Base-by-base conservation (phyloP, 768 basidiomycete species). In the Amylocystis lapponica region DNA sequence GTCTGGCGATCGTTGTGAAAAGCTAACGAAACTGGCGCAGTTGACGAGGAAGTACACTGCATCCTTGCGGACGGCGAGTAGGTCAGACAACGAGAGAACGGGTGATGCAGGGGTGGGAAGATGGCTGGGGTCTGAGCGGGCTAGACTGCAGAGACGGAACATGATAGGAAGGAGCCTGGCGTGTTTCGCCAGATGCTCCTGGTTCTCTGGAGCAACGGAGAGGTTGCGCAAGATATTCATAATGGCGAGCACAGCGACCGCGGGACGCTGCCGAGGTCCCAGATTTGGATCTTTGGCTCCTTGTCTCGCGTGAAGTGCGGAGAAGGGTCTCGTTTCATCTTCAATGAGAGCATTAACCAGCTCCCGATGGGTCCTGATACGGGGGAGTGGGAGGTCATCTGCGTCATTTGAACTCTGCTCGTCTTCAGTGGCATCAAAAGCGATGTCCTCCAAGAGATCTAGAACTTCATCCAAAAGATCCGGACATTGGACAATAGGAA, bases 221-320 rank as follows among this genome's bases (percentile, higher is more conserved):
- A 96, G 71, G 66, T 95, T 96, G 35, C 91, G 86, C 41, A 97
- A 69, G 55, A 97, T 79, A 60, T 87, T 92, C 34, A 82, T 62
- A 40, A 86, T 70, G 14, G 79, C 67, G 22, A 89, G 72, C 36
- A 93, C 69, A 41, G 83, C 66, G 49, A 85, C 82, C 14, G 75
- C 81, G 10, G 79, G 74, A 11, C 83, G 81, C 54, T 82, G 86
- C 32, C 70, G 70, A 9, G 79, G 82, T 26, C 78, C 84, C 25
- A 64, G 51, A 22, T 62, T 60, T 27, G 67, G 60, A 48, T 79
- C 74, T 54, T 75, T 74, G 39, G 63, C 55, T 26, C 76, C 76
- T 54, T 78, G 77, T 36, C 66, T 67, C 26, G 50, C 56, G 54
- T 64, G 59, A 20, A 86, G 67, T 33, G 70, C 61, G 17, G 81